Evolutionary conservation across 1,139 yeast genomes (phyloP).

Genomic region (Lodderomyces oxycetoniae): DNA sequence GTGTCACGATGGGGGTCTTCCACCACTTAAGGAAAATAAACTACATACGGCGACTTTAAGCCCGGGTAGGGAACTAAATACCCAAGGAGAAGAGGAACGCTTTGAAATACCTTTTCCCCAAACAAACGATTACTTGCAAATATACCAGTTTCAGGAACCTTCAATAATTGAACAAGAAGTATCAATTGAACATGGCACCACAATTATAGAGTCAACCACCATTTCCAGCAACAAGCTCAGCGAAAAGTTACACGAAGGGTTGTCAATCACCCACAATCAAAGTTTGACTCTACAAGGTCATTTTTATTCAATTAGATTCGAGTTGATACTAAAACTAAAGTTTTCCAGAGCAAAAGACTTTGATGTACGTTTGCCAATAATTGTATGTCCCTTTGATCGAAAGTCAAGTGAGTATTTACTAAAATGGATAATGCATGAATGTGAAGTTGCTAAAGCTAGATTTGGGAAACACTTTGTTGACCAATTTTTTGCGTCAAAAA

Average conservation of each 20-base stretch:
- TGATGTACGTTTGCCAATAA: slow-evolving; percentile 47
- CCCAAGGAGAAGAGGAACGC: slow-evolving; percentile 28
- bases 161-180: slow-evolving; percentile 6
- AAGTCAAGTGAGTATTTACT: slow-evolving; percentile 39
- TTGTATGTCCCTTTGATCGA: slow-evolving; percentile 51
- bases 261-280: slow-evolving; percentile 43
- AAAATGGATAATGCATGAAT: slow-evolving; percentile 52
- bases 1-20: slow-evolving; percentile 47
- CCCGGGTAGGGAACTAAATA: slow-evolving; percentile 23
- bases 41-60: slow-evolving; percentile 27
- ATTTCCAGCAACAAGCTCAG: slow-evolving; percentile 14
- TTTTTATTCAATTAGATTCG: slow-evolving; percentile 51
- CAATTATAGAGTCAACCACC: slow-evolving; percentile 13
- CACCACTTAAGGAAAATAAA: slow-evolving; percentile 31
- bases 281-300: slow-evolving; percentile 49
- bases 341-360: slow-evolving; percentile 47
- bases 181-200: slow-evolving; percentile 9
- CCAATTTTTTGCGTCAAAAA: slow-evolving; percentile 18
- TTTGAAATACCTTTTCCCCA: slow-evolving; percentile 34
- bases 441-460: slow-evolving; percentile 35
- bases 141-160: slow-evolving; percentile 10
- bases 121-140: slow-evolving; percentile 32
- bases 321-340: slow-evolving; percentile 45
- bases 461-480: slow-evolving; percentile 34
- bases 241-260: slow-evolving; percentile 33